Evolutionary conservation across 768 basidiomycete genomes (phyloP).

Genomic region (Astraeus odoratus): DNA sequence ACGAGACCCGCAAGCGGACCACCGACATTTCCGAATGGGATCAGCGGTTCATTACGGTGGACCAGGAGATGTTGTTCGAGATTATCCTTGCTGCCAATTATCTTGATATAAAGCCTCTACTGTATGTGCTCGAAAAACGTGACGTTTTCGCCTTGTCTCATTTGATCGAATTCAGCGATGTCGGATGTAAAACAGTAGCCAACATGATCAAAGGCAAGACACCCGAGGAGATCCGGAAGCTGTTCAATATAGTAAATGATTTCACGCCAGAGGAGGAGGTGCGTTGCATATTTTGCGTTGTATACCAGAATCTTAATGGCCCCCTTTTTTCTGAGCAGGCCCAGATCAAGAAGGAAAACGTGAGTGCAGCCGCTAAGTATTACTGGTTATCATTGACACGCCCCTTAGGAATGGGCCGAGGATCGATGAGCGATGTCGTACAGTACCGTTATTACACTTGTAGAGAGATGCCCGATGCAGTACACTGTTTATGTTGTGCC

Average conservation of each 20-base stretch:
- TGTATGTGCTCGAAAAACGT: slow-evolving; percentile 47
- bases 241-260: slow-evolving; percentile 97
- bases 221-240: slow-evolving; percentile 96
- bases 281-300: slow-evolving; percentile 14
- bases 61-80: slow-evolving; percentile 99
- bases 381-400: slow-evolving; percentile 12
- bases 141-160: neutral
- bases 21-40: slow-evolving; percentile 99
- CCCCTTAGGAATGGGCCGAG: slow-evolving; percentile 82
- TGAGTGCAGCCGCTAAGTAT: slow-evolving; percentile 33
- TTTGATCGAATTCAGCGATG: slow-evolving; percentile 55
- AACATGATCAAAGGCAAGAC: slow-evolving; percentile 99
- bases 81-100: slow-evolving; percentile 99
- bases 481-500: too few relatives aligned
- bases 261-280: slow-evolving; percentile 99
- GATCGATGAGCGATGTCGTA: slow-evolving; percentile 53
- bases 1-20: slow-evolving; percentile 96
- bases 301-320: neutral
- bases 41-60: slow-evolving; percentile 96
- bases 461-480: slow-evolving; percentile 8
- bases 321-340: slow-evolving; percentile 41
- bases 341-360: slow-evolving; percentile 99
- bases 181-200: slow-evolving; percentile 97
- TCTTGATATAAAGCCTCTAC: slow-evolving; percentile 96
- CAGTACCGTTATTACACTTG: slow-evolving; percentile 20